These are phyloP conservation scores for Lactarius deliciosus DNA, from an alignment of 768 basidiomycete genomes.

Conservation along the genomic window DNA sequence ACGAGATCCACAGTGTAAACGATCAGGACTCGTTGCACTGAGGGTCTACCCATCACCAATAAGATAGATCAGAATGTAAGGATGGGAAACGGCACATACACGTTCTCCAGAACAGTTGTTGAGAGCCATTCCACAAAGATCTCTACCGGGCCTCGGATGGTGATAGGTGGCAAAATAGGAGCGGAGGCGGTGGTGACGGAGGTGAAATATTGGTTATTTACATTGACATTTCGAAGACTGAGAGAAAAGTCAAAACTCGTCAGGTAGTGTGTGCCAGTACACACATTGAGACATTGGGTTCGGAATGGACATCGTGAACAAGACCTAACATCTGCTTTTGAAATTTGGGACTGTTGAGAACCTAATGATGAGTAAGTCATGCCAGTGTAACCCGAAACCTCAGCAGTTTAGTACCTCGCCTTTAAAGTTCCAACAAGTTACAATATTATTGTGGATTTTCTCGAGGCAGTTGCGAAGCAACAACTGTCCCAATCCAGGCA, in stretches of 20 bases:
- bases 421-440: not conserved
- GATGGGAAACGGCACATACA: not conserved
- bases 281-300: not conserved
- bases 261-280: not conserved
- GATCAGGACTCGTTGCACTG: not conserved
- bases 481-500: too few relatives aligned
- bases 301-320: not conserved
- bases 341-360: not conserved
- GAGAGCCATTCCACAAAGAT: not conserved
- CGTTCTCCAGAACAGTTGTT: not conserved
- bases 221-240: too few relatives aligned
- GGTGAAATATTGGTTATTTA: too few relatives aligned
- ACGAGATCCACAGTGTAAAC: not conserved
- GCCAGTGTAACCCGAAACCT: not conserved
- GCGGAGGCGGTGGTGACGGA: too few relatives aligned
- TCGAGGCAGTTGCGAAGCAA: not conserved
- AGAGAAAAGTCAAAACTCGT: not conserved
- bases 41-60: not conserved
- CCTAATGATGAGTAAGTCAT: not conserved
- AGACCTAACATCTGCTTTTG: not conserved
- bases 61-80: not conserved
- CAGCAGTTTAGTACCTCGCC: not conserved
- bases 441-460: not conserved
- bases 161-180: not conserved
- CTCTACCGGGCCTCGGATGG: not conserved